Base-by-base conservation (phyloP, 352 stramenopile species). In the Globisporangium apiculatum region DNA sequence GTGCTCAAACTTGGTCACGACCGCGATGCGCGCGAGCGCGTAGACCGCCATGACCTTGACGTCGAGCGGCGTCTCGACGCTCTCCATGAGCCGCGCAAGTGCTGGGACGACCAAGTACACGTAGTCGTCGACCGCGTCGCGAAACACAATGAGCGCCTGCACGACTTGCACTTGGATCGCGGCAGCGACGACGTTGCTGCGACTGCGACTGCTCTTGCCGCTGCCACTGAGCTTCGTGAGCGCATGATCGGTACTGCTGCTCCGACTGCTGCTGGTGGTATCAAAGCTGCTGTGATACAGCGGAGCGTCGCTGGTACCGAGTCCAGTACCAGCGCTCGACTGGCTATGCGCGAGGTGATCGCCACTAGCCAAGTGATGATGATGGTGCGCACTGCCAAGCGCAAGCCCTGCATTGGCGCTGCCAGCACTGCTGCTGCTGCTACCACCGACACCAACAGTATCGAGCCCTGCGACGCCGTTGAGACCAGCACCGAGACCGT, bases 41-140 rank as follows among this genome's bases (percentile, higher is more conserved):
- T 91, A 86, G 36, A 91, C 75, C 0, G 76, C 76, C 5, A 77
- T 86, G 36, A 88, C 82, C 57, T 94, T 85, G 17, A 91, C 86
- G 46, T 90, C 72, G 51, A 88, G 63, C 0, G 87, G 66, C 24
- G 85, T 95, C 11, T 98, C 86, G 11, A 97, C 62, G 55, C 83
- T 90, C 61, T 98, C 95, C 61, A 94, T 86, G 8, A 99, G 71
- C 41, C 96, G 94, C 46, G 98, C 74, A 7, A 99, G 71, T 4
- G 91, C 88, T 46, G 96, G 95, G 5, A 99, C 70, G 11, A 99
- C 58, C 60, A 99, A 67, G 68, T 98, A 97, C 10, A 98, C 80
- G 66, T 98, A 97, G 50, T 98, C 92, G 14, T 93, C 82, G 5
- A 99, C 83, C 0, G 96, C 87, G 49, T 92, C 78, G 5, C 90